phyloP scores from a whole-genome alignment of 805 yeast genomes.

The Candida ascalaphidarum region DNA sequence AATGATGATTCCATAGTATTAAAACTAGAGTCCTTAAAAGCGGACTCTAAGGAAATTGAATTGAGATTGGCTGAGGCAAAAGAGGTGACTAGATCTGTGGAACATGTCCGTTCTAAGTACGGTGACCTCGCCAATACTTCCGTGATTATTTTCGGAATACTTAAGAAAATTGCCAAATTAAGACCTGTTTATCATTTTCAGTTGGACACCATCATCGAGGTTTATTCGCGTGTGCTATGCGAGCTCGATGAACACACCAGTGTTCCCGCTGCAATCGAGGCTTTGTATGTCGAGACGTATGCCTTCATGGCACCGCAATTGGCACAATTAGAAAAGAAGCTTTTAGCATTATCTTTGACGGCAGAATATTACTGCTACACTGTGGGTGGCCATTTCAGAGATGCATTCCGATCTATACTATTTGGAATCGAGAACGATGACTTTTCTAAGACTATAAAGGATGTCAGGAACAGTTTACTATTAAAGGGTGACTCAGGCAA shows the following conservation, averaged over 20 bases:
- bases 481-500: too few relatives aligned
- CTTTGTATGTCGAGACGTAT: constrained; percentile 40
- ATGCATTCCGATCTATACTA: constrained; percentile 4
- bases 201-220: constrained; percentile 20
- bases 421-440: neutral
- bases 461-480: too few relatives aligned
- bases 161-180: constrained; percentile 28
- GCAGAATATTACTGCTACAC: constrained; percentile 15
- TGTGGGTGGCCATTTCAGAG: constrained; percentile 13
- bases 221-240: constrained; percentile 8
- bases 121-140: constrained; percentile 48
- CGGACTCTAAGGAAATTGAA: constrained; percentile 48
- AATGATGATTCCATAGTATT: constrained; percentile 56
- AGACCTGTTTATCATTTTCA: constrained; percentile 55
- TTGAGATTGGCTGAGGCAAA: constrained; percentile 46
- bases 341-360: constrained; percentile 34
- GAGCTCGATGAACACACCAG: constrained; percentile 7
- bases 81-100: constrained; percentile 46
- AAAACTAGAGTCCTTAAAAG: constrained; percentile 58
- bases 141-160: constrained; percentile 39
- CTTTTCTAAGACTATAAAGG: too few relatives aligned
- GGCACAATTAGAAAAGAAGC: constrained; percentile 32
- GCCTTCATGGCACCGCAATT: constrained; percentile 39
- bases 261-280: constrained; percentile 18
- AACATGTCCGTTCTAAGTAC: constrained; percentile 37